Evolutionary conservation across 495 filamentous ascomycete genomes (phyloP), one percentile per base, ranked within the genome.

Genomic region (Lasiosphaeria miniovina): DNA sequence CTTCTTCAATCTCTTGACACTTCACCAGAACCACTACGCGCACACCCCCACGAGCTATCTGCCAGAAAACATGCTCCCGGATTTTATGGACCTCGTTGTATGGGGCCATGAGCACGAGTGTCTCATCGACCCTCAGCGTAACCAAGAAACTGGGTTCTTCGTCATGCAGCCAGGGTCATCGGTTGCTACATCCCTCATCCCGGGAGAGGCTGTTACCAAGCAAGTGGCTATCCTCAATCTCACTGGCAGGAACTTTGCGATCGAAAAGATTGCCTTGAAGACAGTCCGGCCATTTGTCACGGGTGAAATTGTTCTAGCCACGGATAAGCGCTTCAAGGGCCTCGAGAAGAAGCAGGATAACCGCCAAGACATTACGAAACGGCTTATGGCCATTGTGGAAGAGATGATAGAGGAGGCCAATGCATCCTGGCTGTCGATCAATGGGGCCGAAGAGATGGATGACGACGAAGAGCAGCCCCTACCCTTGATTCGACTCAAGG

Each of bases 51-150:
- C 91, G 3, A 84, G 88, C 17, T 98, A 96, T 67, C 80, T 99
- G 0, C 91, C 95, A 3, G 95, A 99, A 68, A 91, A 91, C 67
- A 94, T 97, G 69, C 84, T 99, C 0, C 95, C 94, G 0, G 87
- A 89, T 5, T 99, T 96, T 68, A 74, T 98, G 41, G 90, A 99
- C 68, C 77, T 99, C 14, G 85, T 98, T 0, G 78, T 99, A 49
- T 99, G 94, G 94, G 94, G 94, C 32, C 94, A 99, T 66, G 94
- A 99, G 71, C 94, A 99, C 66, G 95, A 99, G 74, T 98, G 93
- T 69, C 71, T 94, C 4, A 95, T 98, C 63, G 84, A 96, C 45
- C 94, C 94, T 1, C 67, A 73, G 10, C 80, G 83, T 32, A 97
- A 96, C 66, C 84, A 89, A 0, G 91, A 96, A 70, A 95, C 85